A percentile compares a stretch with the other conserved stretches of the same genome.
phyloP scores from a whole-genome alignment of 371 early-diverging fungal species.

The Mucor indicus region DNA sequence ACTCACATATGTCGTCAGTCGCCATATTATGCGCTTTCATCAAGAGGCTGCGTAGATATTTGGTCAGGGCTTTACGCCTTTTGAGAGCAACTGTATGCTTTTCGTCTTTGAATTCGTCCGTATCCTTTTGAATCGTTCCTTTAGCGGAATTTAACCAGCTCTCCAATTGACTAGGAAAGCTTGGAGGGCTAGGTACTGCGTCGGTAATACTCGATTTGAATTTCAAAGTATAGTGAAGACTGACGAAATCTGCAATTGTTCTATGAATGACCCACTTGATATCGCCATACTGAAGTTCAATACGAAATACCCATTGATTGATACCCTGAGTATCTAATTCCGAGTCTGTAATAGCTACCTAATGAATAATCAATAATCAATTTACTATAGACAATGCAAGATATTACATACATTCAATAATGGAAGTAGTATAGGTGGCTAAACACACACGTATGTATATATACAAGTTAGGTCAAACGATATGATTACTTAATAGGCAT shows the following conservation, averaged over 20 bases:
- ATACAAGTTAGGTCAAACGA: too few relatives aligned
- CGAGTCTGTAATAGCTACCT: constrained; percentile 58
- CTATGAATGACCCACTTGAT: constrained; percentile 75
- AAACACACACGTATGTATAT: too few relatives aligned
- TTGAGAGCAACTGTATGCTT: constrained; percentile 38
- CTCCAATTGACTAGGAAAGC: constrained; percentile 46
- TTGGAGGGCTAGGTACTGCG: constrained; percentile 33
- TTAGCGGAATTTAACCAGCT: constrained; percentile 39
- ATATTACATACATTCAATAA: constrained; percentile 36
- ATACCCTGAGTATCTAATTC: constrained; percentile 36
- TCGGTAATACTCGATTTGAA: constrained; percentile 32
- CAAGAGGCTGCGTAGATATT: constrained; percentile 58
- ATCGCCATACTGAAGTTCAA: constrained; percentile 79
- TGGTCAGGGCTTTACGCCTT: constrained; percentile 63
- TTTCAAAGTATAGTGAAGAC: constrained; percentile 62
- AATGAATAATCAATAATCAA: too few relatives aligned
- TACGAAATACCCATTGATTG: constrained; percentile 58
- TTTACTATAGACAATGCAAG: too few relatives aligned
- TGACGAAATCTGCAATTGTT: constrained; percentile 67
- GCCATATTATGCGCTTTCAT: constrained; percentile 57
- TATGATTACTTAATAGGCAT: too few relatives aligned
- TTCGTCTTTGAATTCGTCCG: constrained; percentile 18
- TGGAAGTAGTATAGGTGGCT: constrained; percentile 49
- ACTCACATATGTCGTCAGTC: constrained; percentile 73
- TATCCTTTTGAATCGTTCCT: constrained; percentile 20